phyloP scores from a whole-genome alignment of 441 rosid genomes.

The Hypseocharis bilobata region DNA sequence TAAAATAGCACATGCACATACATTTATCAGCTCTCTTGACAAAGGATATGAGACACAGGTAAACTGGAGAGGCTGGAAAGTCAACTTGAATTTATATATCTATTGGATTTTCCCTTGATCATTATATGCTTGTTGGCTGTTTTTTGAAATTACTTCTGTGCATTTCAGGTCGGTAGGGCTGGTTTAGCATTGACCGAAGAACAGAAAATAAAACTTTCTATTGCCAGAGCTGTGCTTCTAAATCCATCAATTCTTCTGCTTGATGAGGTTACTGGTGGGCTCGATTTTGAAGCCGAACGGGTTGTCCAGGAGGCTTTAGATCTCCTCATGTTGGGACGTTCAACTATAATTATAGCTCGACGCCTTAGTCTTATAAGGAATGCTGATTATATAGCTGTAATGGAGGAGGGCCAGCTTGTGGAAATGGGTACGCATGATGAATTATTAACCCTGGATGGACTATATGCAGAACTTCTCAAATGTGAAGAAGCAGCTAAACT shows the following conservation, averaged over 20 bases:
- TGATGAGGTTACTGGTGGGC: conserved; percentile 97
- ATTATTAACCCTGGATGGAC: conserved; percentile 58
- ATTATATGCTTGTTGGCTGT: not conserved
- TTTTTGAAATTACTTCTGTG: conserved; percentile 15
- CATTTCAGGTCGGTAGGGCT: conserved; percentile 79
- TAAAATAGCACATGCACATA: conserved; percentile 89
- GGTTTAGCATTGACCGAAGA: conserved; percentile 77
- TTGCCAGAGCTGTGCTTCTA: conserved; percentile 94
- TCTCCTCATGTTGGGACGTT: conserved; percentile 92
- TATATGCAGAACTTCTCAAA: conserved; percentile 88
- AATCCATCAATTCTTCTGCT: conserved; percentile 84
- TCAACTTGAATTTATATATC: not conserved
- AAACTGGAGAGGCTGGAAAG: conserved; percentile 9
- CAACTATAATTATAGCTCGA: conserved; percentile 92
- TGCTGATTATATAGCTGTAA: conserved; percentile 96
- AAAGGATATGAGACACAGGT: conserved; percentile 96
- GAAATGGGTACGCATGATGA: conserved; percentile 99
- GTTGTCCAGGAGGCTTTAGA: conserved; percentile 84
- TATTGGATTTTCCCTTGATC: not conserved
- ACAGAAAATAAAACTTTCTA: conserved; percentile 87
- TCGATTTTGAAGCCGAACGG: conserved; percentile 93
- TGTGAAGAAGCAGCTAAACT: conserved; percentile 98
- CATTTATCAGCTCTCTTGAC: conserved; percentile 83
- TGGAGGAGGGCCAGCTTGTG: conserved; percentile 99
- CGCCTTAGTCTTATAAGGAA: conserved; percentile 83